These are phyloP conservation scores for Aspergillus nidulans DNA, from an alignment of 495 filamentous ascomycete species.

Conservation along the genomic window DNA sequence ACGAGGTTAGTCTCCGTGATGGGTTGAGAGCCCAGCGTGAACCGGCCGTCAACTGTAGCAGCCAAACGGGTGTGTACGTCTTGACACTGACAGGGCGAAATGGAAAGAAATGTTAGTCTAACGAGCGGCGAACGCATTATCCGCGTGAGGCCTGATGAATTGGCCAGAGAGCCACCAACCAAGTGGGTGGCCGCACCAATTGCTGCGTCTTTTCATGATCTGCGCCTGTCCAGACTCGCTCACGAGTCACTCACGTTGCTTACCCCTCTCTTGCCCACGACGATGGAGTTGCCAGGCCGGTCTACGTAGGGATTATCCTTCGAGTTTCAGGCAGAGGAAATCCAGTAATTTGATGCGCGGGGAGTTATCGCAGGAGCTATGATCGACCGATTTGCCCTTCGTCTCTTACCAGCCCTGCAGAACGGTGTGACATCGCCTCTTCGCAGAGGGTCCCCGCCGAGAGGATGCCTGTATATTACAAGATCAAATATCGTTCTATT, in stretches of 20 bases:
- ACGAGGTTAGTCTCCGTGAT: background rate
- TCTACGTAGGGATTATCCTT: constrained; percentile 21
- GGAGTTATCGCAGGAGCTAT: constrained; percentile 5
- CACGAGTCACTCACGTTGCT: constrained; percentile 6
- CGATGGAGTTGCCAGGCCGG: constrained; percentile 2
- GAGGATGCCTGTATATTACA: background rate
- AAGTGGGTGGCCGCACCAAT: constrained; percentile 21
- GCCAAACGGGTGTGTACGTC: background rate
- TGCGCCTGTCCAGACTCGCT: constrained; percentile 24
- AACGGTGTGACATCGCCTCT: constrained; percentile 12
- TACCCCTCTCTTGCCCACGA: constrained; percentile 22
- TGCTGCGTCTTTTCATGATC: constrained; percentile 29
- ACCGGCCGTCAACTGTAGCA: background rate
- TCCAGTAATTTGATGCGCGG: constrained; percentile 1
- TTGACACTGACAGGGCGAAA: background rate
- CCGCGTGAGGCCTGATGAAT: background rate
- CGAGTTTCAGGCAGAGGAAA: constrained; percentile 11
- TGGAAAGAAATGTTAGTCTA: background rate
- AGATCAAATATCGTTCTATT: background rate
- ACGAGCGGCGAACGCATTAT: background rate
- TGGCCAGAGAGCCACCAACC: constrained; percentile 7
- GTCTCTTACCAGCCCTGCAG: constrained; percentile 12
- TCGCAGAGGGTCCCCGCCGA: constrained; percentile 1
- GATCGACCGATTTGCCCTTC: background rate
- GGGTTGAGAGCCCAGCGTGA: background rate